Conservation (phyloP, 306 rosid species). For the Pueraria montana region DNA sequence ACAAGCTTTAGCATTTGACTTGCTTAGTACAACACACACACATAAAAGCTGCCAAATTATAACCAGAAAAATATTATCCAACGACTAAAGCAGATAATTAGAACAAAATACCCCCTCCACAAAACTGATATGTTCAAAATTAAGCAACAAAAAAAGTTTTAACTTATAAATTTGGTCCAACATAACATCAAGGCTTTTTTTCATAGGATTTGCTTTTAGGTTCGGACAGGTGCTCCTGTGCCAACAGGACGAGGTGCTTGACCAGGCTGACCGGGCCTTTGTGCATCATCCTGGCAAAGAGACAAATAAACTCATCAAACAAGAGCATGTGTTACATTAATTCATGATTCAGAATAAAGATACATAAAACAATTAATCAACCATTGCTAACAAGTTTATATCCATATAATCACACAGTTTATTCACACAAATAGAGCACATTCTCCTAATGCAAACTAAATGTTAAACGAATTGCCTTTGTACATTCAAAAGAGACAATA, state of each 20-base stretch:
- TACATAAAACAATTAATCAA: too few species aligned
- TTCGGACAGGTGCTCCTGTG: conserved; percentile 39
- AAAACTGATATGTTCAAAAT: conserved; percentile 41
- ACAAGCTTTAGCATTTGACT: too few species aligned
- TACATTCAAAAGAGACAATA: too few species aligned
- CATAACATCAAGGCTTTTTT: background rate
- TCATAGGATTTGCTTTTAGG: conserved; percentile 28
- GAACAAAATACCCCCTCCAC: background rate
- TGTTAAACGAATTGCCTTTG: too few species aligned
- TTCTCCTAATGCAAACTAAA: too few species aligned
- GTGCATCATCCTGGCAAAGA: conserved; percentile 66
- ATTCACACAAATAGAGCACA: too few species aligned
- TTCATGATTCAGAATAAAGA: too few species aligned
- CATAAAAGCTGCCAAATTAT: too few species aligned
- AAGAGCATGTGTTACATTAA: background rate
- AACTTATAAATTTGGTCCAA: background rate
- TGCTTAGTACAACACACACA: too few species aligned
- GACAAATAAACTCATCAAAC: background rate
- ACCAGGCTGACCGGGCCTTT: conserved; percentile 81
- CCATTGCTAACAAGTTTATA: too few species aligned
- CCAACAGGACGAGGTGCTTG: conserved; percentile 49
- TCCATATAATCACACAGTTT: too few species aligned
- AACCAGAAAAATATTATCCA: background rate
- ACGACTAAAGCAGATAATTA: background rate
- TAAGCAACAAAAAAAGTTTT: conserved; percentile 28